Conservation (phyloP, 306 rosid genomes). For the Inga oerstediana region DNA sequence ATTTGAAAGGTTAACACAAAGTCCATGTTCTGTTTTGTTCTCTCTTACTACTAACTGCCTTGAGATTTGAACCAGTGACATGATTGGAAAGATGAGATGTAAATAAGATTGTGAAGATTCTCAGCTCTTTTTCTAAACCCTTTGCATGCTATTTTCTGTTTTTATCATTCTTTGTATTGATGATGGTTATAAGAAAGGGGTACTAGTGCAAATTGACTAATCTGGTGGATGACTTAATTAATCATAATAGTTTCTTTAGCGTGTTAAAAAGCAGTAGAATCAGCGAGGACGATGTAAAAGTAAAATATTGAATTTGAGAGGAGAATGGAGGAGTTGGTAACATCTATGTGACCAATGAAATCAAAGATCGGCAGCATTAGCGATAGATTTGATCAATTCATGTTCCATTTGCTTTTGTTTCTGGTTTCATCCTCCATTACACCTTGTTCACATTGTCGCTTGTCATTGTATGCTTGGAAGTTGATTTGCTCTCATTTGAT, state of each 20-base stretch:
- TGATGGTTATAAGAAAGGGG: neutral
- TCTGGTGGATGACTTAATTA: neutral
- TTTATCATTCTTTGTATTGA: conserved; percentile 15
- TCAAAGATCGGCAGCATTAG: neutral
- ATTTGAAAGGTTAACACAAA: conserved; percentile 22
- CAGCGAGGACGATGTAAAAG: neutral
- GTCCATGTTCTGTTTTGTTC: conserved; percentile 12
- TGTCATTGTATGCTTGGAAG: conserved; percentile 12
- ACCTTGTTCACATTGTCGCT: conserved; percentile 1
- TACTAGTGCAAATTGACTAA: neutral
- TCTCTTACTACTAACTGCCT: neutral
- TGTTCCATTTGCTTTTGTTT: neutral
- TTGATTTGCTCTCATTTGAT: conserved; percentile 18
- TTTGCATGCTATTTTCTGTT: conserved; percentile 9
- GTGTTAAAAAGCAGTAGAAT: neutral
- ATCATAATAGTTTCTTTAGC: neutral
- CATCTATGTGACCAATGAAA: neutral
- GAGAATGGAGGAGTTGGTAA: neutral
- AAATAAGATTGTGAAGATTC: conserved; percentile 8
- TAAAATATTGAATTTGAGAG: neutral
- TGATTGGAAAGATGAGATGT: conserved; percentile 1
- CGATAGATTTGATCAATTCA: neutral
- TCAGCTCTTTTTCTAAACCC: neutral
- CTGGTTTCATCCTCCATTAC: neutral
- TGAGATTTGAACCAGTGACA: neutral